Evolutionary conservation across 768 basidiomycete genomes (phyloP).

Genomic region (Strobilomyces confusus): DNA sequence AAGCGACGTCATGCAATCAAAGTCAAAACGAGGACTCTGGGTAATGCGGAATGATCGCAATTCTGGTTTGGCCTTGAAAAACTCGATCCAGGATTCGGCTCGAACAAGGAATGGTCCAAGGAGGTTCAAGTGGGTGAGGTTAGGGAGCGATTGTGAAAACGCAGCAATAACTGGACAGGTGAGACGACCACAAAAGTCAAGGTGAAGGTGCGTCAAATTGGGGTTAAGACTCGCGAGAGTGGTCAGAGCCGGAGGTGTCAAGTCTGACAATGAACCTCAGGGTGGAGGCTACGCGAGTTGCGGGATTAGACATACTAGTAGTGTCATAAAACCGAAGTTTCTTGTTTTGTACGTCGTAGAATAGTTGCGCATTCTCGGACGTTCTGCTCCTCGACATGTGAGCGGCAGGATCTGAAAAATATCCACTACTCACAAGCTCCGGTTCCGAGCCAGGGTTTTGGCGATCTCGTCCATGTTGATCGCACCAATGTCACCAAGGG

Average conservation of each 20-base stretch:
- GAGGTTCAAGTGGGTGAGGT: slow-evolving; percentile 70
- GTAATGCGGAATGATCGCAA: slow-evolving; percentile 75
- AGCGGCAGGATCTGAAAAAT: background rate
- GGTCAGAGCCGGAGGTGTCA: slow-evolving; percentile 61
- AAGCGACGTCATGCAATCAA: slow-evolving; percentile 59
- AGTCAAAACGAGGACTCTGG: slow-evolving; percentile 83
- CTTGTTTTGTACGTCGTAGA: slow-evolving; percentile 72
- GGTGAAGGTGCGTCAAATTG: slow-evolving; percentile 69
- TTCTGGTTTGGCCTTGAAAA: slow-evolving; percentile 60
- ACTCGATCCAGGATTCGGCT: slow-evolving; percentile 64
- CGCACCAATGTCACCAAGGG: slow-evolving; percentile 81
- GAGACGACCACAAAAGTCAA: slow-evolving; percentile 86
- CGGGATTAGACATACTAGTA: slow-evolving; percentile 59
- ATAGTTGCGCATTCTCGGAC: slow-evolving; percentile 73
- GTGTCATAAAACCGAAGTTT: slow-evolving; percentile 80
- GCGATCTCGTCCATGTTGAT: slow-evolving; percentile 83
- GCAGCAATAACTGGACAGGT: slow-evolving; percentile 54
- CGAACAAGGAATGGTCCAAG: slow-evolving; percentile 87
- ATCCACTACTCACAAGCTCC: slow-evolving; percentile 62
- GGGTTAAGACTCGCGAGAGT: slow-evolving; percentile 81
- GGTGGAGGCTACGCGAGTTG: background rate
- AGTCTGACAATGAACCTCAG: slow-evolving; percentile 42
- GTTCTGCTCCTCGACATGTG: slow-evolving; percentile 44
- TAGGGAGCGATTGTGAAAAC: slow-evolving; percentile 60
- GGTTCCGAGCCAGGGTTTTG: slow-evolving; percentile 75